Evolutionary conservation across 2,329 filamentous ascomycete genomes (phyloP).

Genomic region (Onygenales sp.): DNA sequence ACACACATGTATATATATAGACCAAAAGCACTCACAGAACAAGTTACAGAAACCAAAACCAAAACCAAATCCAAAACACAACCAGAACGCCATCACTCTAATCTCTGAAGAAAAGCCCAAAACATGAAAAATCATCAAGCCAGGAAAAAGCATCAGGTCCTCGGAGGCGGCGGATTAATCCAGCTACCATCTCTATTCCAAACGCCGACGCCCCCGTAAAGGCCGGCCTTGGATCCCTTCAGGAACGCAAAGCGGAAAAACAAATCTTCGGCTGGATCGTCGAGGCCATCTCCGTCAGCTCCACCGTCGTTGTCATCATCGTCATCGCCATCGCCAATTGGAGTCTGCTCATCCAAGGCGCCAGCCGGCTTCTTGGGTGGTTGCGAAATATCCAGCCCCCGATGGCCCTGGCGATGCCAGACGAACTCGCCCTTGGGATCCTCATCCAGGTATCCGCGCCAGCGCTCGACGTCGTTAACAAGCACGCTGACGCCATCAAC

Average conservation of each 20-base stretch:
- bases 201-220: constrained; percentile 30
- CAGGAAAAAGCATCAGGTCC: constrained; percentile 4
- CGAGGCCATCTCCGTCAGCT: not conserved
- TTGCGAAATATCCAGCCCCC: constrained; percentile 26
- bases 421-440: constrained; percentile 39
- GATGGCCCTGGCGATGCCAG: constrained; percentile 37
- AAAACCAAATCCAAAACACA: not conserved
- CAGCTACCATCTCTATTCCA: constrained; percentile 20
- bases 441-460: constrained; percentile 46
- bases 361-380: constrained; percentile 4
- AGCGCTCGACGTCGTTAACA: constrained; percentile 56
- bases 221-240: constrained; percentile 29
- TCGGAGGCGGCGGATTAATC: constrained; percentile 12
- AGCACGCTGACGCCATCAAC: constrained; percentile 51
- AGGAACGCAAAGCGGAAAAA: constrained; percentile 41
- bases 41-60: not conserved
- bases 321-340: constrained; percentile 8
- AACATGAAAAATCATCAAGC: not conserved
- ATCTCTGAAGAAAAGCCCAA: not conserved
- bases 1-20: too few relatives aligned
- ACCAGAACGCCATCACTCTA: not conserved
- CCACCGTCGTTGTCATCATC: constrained; percentile 6
- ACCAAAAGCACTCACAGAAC: too few relatives aligned
- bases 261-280: constrained; percentile 28
- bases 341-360: constrained; percentile 6